These are phyloP conservation scores for Millerago galiae DNA, from an alignment of 805 yeast genomes.

Conservation along the genomic window DNA sequence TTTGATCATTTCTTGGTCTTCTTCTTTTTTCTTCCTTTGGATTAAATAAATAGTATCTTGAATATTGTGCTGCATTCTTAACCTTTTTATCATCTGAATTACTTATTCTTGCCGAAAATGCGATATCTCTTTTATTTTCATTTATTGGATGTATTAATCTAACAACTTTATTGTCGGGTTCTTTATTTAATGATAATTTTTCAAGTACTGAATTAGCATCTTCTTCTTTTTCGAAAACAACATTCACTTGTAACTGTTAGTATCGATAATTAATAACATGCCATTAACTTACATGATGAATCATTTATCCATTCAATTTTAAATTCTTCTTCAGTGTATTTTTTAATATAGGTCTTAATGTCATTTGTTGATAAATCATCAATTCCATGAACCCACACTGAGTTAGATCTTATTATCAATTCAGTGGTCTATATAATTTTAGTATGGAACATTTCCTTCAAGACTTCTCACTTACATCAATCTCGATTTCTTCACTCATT, in stretches of 20 bases:
- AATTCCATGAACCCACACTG: slow-evolving; percentile 21
- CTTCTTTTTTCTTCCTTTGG: slow-evolving; percentile 15
- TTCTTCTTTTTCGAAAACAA: slow-evolving; percentile 19
- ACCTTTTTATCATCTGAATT: slow-evolving; percentile 20
- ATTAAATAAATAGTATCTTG: slow-evolving; percentile 23
- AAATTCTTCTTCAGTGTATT: slow-evolving; percentile 12
- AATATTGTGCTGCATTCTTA: slow-evolving; percentile 21
- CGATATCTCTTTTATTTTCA: slow-evolving; percentile 11
- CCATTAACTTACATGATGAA: slow-evolving; percentile 12
- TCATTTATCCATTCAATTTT: slow-evolving; percentile 25
- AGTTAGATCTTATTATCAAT: slow-evolving; percentile 16
- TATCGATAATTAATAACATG: neutral
- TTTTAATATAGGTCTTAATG: slow-evolving; percentile 16
- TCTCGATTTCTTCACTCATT: slow-evolving; percentile 14
- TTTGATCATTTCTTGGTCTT: neutral
- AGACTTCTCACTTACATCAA: slow-evolving; percentile 12
- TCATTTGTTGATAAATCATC: slow-evolving; percentile 22
- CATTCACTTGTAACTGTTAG: slow-evolving; percentile 14
- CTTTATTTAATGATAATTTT: slow-evolving; percentile 9
- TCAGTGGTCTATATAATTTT: slow-evolving; percentile 1
- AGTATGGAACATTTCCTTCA: neutral
- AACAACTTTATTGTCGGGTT: slow-evolving; percentile 1
- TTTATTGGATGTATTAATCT: slow-evolving; percentile 10
- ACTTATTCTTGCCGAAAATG: slow-evolving; percentile 15
- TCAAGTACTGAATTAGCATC: slow-evolving; percentile 13